Evolutionary conservation across 192 early-diverging fungal genomes (phyloP).

Genomic region (Phycomyces blakesleeanus): DNA sequence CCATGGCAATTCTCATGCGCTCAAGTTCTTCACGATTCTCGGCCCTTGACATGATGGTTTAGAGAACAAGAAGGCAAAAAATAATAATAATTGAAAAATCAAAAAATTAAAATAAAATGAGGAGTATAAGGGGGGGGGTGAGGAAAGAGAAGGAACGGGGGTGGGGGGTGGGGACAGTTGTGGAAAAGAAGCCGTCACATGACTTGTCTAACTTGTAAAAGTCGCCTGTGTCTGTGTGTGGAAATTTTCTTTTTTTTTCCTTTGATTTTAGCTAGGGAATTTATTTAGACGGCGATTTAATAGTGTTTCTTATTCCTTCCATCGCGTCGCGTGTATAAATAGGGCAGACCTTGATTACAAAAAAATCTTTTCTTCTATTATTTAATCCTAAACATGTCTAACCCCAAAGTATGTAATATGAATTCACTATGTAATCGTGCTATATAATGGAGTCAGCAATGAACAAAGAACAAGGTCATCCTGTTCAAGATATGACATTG

Average conservation of each 20-base stretch:
- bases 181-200: neutral
- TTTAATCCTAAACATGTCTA: neutral
- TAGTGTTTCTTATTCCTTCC: neutral
- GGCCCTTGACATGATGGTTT: constrained; percentile 8
- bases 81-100: constrained; percentile 1
- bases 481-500: too few species aligned
- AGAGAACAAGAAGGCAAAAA: neutral
- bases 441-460: too few species aligned
- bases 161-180: neutral
- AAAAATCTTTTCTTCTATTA: neutral
- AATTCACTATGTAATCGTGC: too few species aligned
- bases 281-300: neutral
- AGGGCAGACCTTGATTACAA: neutral
- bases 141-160: neutral
- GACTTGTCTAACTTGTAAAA: too few species aligned
- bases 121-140: neutral
- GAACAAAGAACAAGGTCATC: too few species aligned
- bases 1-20: constrained; percentile 17
- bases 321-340: constrained; percentile 1
- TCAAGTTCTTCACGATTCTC: constrained; percentile 24
- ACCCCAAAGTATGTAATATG: constrained; percentile 1
- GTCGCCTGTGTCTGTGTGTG: too few species aligned
- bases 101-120: constrained; percentile 1
- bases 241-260: too few species aligned
- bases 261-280: too few species aligned